Conservation (phyloP, 1,139 yeast genomes). For the Hemisphaericaspora xylofermentans region DNA sequence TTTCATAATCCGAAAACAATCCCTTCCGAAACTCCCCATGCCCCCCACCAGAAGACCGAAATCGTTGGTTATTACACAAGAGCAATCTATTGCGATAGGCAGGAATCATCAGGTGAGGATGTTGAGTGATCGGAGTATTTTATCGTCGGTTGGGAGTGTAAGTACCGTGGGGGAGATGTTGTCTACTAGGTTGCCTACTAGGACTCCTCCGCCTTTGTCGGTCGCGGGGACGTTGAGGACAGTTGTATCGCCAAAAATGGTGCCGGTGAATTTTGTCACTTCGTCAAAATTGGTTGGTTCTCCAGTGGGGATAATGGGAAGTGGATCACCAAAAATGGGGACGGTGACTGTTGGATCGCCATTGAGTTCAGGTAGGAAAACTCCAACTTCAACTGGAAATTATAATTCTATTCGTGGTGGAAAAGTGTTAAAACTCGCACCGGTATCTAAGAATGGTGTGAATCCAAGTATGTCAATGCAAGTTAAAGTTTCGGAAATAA, state of each 20-base stretch:
- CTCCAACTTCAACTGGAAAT: neutral
- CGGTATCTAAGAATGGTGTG: neutral
- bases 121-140: conserved; percentile 40
- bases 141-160: conserved; percentile 39
- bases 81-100: conserved; percentile 7
- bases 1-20: conserved; percentile 2
- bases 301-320: no score
- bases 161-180: conserved; percentile 37
- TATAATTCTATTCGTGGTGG: neutral
- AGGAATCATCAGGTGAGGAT: conserved; percentile 28
- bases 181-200: conserved; percentile 12
- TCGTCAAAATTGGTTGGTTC: no score
- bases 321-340: neutral
- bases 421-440: neutral
- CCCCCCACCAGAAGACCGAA: conserved; percentile 1
- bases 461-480: neutral
- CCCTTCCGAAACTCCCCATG: conserved; percentile 5
- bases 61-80: conserved; percentile 8
- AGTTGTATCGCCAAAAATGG: no score
- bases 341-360: neutral
- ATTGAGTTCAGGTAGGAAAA: neutral
- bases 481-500: no score
- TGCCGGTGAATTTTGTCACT: no score
- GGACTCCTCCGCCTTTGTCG: conserved; percentile 9
- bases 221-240: no score